Conservation (phyloP, 148 eudicot genomes). For the Beta vulgaris region DNA sequence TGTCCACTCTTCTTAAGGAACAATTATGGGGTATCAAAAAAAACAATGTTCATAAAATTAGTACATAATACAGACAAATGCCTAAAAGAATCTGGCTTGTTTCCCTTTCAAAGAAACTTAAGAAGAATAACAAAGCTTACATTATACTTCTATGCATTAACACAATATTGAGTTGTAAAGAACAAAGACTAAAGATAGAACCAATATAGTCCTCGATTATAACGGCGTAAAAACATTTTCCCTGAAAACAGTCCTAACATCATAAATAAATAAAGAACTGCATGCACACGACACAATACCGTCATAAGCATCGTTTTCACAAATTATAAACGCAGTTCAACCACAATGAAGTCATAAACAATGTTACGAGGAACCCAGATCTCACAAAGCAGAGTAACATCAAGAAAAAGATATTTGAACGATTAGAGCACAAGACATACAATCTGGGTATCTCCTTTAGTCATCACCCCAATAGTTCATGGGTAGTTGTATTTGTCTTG, state of each 20-base stretch:
- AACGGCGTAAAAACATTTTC: background rate
- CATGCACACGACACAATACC: background rate
- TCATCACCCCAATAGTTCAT: slow-evolving; percentile 93
- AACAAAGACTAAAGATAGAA: background rate
- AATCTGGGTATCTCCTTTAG: slow-evolving; percentile 83
- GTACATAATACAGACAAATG: slow-evolving; percentile 5
- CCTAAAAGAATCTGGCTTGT: slow-evolving; percentile 9
- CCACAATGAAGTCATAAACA: background rate
- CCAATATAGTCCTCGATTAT: background rate
- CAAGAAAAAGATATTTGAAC: background rate
- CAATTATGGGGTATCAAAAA: slow-evolving; percentile 96
- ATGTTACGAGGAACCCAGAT: background rate
- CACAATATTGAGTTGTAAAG: background rate
- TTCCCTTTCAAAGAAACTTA: slow-evolving; percentile 1
- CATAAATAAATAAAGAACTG: background rate
- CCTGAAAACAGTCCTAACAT: background rate
- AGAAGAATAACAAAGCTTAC: background rate
- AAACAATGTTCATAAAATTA: slow-evolving; percentile 63
- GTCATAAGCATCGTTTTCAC: background rate
- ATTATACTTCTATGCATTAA: background rate
- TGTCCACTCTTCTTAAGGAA: slow-evolving; percentile 66
- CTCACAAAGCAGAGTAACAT: background rate
- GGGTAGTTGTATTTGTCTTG: slow-evolving; percentile 89
- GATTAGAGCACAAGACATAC: slow-evolving; percentile 41
- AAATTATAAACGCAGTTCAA: background rate